Evolutionary conservation across 352 stramenopile genomes (phyloP).

Genomic region (Pythium vanterpoolii): DNA sequence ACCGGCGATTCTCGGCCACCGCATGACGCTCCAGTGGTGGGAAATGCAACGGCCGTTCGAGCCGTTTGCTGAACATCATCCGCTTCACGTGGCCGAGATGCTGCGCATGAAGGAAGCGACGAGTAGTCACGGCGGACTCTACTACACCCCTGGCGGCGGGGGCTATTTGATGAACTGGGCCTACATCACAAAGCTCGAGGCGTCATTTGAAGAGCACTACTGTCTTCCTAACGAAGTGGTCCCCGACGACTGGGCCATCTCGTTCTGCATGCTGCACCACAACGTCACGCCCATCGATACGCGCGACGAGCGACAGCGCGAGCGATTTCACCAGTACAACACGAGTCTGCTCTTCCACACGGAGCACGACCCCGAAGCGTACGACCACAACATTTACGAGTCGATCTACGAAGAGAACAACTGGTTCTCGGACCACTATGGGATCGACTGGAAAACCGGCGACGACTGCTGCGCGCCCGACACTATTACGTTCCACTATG

Average conservation of each 20-base stretch:
- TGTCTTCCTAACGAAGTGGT: conserved; percentile 71
- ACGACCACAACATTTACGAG: conserved; percentile 65
- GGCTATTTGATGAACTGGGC: conserved; percentile 86
- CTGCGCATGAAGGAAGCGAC: conserved; percentile 49
- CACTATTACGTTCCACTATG: conserved; percentile 83
- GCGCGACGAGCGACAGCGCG: conserved; percentile 57
- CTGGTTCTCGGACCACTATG: conserved; percentile 84
- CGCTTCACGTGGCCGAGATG: conserved; percentile 49
- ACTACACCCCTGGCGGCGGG: conserved; percentile 78
- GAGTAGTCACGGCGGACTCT: conserved; percentile 49
- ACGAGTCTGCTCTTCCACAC: conserved; percentile 67
- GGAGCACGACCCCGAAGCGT: conserved; percentile 61
- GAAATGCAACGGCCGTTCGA: conserved; percentile 72
- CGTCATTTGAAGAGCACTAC: conserved; percentile 65
- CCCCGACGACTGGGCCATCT: conserved; percentile 84
- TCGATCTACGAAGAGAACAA: conserved; percentile 87
- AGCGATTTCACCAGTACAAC: conserved; percentile 86
- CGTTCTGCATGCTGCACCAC: conserved; percentile 82
- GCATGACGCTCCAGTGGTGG: conserved; percentile 87
- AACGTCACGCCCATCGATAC: conserved; percentile 67
- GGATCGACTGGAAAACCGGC: conserved; percentile 79
- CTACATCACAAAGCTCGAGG: conserved; percentile 67
- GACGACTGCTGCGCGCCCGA: conserved; percentile 73
- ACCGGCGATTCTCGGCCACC: conserved; percentile 69
- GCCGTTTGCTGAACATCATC: conserved; percentile 63